Percentiles rank a stretch among this genome's conserved stretches.
Evolutionary conservation across 805 yeast genomes (phyloP).

Genomic region (Wickerhamomyces strasburgensis): DNA sequence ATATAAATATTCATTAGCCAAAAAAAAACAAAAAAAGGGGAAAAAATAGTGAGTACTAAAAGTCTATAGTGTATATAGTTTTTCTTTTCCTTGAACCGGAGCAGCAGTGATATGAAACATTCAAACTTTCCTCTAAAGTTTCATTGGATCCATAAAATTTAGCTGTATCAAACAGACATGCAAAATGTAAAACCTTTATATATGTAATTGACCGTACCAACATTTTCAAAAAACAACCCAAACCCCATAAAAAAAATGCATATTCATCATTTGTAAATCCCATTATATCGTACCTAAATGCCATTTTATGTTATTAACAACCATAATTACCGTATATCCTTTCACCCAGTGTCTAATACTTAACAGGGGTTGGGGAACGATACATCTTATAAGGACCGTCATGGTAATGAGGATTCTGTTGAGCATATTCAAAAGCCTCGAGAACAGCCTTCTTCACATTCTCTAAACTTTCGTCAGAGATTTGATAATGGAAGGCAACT

Average conservation of each 20-base stretch:
- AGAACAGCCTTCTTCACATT: slow-evolving; percentile 50
- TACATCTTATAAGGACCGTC: slow-evolving; percentile 45
- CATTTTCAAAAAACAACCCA: slow-evolving; percentile 7
- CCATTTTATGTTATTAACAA: slow-evolving; percentile 19
- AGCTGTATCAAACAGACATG: background rate
- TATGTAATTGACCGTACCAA: too few species aligned
- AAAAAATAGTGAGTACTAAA: background rate
- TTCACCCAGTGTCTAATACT: slow-evolving; percentile 25
- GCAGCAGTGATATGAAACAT: too few species aligned
- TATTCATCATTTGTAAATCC: slow-evolving; percentile 2
- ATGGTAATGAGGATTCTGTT: slow-evolving; percentile 45
- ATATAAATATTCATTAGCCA: background rate
- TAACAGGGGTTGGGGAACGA: slow-evolving; percentile 35
- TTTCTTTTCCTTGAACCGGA: too few species aligned
- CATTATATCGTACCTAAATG: slow-evolving; percentile 19
- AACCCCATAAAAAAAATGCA: slow-evolving; percentile 10
- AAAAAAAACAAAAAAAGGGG: background rate
- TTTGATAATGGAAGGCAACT: slow-evolving; percentile 76
- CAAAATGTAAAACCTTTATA: background rate
- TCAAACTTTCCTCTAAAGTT: too few species aligned
- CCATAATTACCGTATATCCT: too few species aligned
- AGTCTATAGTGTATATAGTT: background rate
- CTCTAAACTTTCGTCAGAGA: slow-evolving; percentile 48
- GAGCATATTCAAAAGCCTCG: slow-evolving; percentile 53
- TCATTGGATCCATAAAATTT: too few species aligned